Percentiles rank a stretch among this genome's conserved stretches.
Evolutionary conservation across 768 basidiomycete species (phyloP).

Genomic region (Mycena vitilis): DNA sequence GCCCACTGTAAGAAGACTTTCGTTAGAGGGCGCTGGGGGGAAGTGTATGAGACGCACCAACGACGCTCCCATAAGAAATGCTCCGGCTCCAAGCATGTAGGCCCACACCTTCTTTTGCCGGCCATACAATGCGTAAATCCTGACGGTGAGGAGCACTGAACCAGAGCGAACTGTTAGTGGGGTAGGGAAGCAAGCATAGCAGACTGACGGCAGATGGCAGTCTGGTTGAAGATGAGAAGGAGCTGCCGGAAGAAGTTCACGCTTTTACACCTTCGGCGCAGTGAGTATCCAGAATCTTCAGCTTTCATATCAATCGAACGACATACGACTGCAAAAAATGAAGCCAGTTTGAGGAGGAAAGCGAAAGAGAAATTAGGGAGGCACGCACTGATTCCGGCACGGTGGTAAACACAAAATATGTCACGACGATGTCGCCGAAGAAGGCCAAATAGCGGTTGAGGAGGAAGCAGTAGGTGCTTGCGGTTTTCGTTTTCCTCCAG

Average conservation of each 20-base stretch:
- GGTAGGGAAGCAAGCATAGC: no score
- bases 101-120: conserved; percentile 1
- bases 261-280: conserved; percentile 15
- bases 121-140: conserved; percentile 31
- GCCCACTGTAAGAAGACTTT: conserved; percentile 15
- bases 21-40: not conserved
- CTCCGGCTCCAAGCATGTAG: not conserved
- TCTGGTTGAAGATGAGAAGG: conserved; percentile 27
- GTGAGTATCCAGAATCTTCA: not conserved
- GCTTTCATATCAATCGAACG: not conserved
- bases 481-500: conserved; percentile 13
- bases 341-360: not conserved
- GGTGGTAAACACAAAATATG: conserved; percentile 11
- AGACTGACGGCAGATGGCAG: not conserved
- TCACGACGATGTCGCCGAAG: conserved; percentile 25
- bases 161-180: not conserved
- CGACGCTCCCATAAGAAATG: conserved; percentile 3
- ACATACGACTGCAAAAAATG: conserved; percentile 6
- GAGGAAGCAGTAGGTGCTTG: conserved; percentile 26
- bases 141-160: conserved; percentile 15
- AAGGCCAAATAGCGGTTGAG: conserved; percentile 30
- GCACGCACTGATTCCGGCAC: conserved; percentile 20
- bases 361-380: no score
- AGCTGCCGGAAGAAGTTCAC: conserved; percentile 31
- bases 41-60: conserved; percentile 6